Evolutionary conservation across 768 basidiomycete species (phyloP).

Genomic region (Hysterangium stoloniferum): DNA sequence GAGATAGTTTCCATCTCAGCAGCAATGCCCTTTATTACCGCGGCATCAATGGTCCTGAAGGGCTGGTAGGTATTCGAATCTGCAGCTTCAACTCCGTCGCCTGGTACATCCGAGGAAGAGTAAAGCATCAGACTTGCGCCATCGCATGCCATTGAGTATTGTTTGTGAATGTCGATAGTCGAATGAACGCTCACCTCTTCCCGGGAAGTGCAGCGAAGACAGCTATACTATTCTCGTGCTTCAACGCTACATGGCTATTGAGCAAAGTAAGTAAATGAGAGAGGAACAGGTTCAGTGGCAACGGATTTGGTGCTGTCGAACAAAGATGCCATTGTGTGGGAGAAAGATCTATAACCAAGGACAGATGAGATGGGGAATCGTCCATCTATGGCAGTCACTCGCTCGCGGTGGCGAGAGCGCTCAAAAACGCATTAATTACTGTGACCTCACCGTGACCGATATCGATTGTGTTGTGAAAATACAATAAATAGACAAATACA

Average conservation of each 20-base stretch:
- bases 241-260: constrained; percentile 86
- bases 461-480: too few relatives aligned
- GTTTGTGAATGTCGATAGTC: background rate
- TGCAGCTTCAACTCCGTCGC: constrained; percentile 30
- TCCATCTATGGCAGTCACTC: too few relatives aligned
- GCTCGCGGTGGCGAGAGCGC: too few relatives aligned
- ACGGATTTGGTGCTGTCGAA: constrained; percentile 40
- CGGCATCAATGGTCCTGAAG: constrained; percentile 69
- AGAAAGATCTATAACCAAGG: constrained; percentile 79
- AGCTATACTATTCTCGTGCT: constrained; percentile 87
- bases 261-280: constrained; percentile 84
- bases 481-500: too few relatives aligned
- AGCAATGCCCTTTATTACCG: constrained; percentile 52
- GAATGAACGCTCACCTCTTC: constrained; percentile 74
- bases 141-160: background rate
- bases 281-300: constrained; percentile 67
- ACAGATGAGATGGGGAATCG: constrained; percentile 50
- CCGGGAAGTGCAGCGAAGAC: constrained; percentile 86
- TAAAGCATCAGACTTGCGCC: constrained; percentile 63
- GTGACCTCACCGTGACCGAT: too few relatives aligned
- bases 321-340: constrained; percentile 83
- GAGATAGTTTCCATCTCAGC: constrained; percentile 50
- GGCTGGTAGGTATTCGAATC: constrained; percentile 81
- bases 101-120: constrained; percentile 45
- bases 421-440: too few relatives aligned